phyloP scores from a whole-genome alignment of 345 rosid species.

The Linum usitatissimum region DNA sequence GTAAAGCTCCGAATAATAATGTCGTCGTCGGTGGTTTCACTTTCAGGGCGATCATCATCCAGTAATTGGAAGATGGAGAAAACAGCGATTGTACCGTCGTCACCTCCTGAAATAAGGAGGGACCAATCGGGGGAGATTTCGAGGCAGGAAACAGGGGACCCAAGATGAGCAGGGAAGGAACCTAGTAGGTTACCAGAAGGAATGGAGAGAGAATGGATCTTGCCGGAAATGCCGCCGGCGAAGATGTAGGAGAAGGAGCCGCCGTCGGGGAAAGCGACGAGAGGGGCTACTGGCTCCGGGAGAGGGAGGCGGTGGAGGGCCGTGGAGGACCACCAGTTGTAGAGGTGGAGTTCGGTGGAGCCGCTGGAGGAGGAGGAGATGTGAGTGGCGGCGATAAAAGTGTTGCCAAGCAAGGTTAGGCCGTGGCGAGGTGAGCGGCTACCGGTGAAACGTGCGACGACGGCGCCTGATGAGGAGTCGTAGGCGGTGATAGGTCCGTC shows the following conservation, averaged over 20 bases:
- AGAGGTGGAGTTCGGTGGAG: conserved; percentile 32
- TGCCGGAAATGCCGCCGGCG: conserved; percentile 38
- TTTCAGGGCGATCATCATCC: conserved; percentile 2
- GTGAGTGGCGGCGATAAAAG: conserved; percentile 39
- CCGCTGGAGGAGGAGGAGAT: conserved; percentile 24
- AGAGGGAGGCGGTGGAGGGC: conserved; percentile 30
- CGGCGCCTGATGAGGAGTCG: conserved; percentile 22
- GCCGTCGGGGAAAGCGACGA: conserved; percentile 29
- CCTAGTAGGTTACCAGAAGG: conserved; percentile 27
- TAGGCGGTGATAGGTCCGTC: conserved; percentile 34
- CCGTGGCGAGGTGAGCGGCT: conserved; percentile 39
- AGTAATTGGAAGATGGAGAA: conserved; percentile 28
- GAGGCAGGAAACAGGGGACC: conserved; percentile 34
- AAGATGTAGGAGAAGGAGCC: conserved; percentile 22
- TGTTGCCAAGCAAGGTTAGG: conserved; percentile 23
- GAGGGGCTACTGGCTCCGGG: conserved; percentile 42
- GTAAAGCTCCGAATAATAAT: conserved; percentile 13
- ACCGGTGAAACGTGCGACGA: conserved; percentile 24
- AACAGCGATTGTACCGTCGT: conserved; percentile 27
- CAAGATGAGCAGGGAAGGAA: conserved; percentile 25
- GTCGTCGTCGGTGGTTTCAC: background rate
- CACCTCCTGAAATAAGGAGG: conserved; percentile 34
- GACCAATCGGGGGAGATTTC: conserved; percentile 26
- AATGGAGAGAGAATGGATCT: conserved; percentile 18
- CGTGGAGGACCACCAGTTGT: conserved; percentile 36